Evolutionary conservation across 371 early-diverging fungal species (phyloP).

Genomic region (Saksenaea oblongispora): DNA sequence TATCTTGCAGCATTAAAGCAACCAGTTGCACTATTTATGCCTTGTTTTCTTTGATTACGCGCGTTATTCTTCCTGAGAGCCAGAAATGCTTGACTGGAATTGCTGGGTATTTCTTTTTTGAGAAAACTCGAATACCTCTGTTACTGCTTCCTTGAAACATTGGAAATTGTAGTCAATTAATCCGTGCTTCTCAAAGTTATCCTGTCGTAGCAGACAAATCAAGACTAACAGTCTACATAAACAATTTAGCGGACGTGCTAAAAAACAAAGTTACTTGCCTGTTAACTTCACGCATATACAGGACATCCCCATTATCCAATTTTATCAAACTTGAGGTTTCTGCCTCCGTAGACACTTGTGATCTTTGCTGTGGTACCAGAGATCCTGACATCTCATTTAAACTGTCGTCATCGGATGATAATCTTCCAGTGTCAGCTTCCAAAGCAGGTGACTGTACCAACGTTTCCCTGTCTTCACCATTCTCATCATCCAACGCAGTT

Average conservation of each 20-base stretch:
- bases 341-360: conserved; percentile 16
- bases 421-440: conserved; percentile 2
- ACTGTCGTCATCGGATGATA: neutral
- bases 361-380: conserved; percentile 1
- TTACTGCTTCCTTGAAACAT: conserved; percentile 74
- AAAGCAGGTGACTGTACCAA: conserved; percentile 1
- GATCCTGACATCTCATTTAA: neutral
- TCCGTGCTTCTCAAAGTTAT: conserved; percentile 87
- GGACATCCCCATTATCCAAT: conserved; percentile 80
- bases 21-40: too few species aligned
- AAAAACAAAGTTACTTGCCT: conserved; percentile 41
- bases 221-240: conserved; percentile 66
- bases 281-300: conserved; percentile 82
- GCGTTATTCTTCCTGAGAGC: neutral
- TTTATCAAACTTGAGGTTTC: conserved; percentile 68
- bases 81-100: conserved; percentile 2
- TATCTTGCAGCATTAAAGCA: too few species aligned
- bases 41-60: too few species aligned
- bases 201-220: conserved; percentile 82
- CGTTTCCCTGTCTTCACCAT: conserved; percentile 13
- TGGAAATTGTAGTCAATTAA: conserved; percentile 89
- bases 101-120: conserved; percentile 46
- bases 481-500: conserved; percentile 10
- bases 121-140: conserved; percentile 69
- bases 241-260: neutral